phyloP scores from a whole-genome alignment of 306 rosid species.

The Arachis stenosperma region DNA sequence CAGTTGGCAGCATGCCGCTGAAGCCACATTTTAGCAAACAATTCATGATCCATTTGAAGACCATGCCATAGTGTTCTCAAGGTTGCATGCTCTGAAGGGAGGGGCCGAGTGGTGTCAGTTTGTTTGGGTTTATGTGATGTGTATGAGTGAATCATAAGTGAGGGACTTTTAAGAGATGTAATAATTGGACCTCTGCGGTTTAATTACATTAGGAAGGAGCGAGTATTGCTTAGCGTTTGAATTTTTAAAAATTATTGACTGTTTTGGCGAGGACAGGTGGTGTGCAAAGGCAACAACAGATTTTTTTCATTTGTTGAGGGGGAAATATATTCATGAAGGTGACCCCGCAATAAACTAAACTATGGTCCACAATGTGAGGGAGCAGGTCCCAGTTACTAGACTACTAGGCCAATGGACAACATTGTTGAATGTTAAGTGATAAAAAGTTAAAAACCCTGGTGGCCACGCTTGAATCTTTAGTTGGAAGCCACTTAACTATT shows the following conservation, averaged over 20 bases:
- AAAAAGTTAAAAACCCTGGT: neutral
- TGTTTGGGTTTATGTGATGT: slow-evolving; percentile 29
- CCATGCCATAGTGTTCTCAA: neutral
- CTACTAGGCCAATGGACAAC: neutral
- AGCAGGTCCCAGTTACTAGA: slow-evolving; percentile 15
- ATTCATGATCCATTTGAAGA: neutral
- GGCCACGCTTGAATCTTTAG: neutral
- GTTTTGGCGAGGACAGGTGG: neutral
- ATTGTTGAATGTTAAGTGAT: neutral
- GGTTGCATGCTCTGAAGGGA: neutral
- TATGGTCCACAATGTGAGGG: slow-evolving; percentile 2
- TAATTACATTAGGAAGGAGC: too few relatives aligned
- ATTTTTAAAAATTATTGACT: slow-evolving; percentile 38
- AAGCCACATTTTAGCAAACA: slow-evolving; percentile 3
- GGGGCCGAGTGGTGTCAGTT: slow-evolving; percentile 31
- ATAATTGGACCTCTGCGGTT: neutral
- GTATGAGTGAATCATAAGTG: neutral
- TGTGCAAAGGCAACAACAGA: neutral
- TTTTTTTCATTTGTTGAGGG: neutral
- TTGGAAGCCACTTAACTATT: neutral
- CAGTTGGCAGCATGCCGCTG: neutral
- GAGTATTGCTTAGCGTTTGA: slow-evolving; percentile 34
- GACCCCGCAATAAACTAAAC: neutral
- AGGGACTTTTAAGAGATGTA: slow-evolving; percentile 50
- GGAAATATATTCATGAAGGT: neutral